Conservation (phyloP, 208 protist genomes). For the Strigomonas culicis region DNA sequence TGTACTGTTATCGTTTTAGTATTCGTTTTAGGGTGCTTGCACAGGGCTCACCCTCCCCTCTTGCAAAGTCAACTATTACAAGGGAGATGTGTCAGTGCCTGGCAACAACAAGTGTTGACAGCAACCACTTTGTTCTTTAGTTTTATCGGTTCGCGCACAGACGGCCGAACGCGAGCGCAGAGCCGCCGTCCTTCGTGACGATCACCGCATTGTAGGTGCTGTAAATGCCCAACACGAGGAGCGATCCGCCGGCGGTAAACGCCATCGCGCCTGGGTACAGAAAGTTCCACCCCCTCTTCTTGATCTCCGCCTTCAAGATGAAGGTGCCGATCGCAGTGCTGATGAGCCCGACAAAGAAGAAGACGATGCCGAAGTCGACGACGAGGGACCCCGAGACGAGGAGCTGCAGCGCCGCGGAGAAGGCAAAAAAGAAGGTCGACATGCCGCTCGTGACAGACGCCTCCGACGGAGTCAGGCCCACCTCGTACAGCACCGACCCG, state of each 20-base stretch:
- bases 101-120: no score
- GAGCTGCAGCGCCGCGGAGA: constrained; percentile 50
- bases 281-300: constrained; percentile 43
- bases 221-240: constrained; percentile 54
- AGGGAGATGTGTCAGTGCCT: no score
- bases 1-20: no score
- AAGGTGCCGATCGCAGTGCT: constrained; percentile 66
- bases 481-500: constrained; percentile 80
- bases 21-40: no score
- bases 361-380: constrained; percentile 56
- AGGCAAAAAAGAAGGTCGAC: constrained; percentile 81
- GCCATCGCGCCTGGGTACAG: constrained; percentile 62
- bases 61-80: no score
- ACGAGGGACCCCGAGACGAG: constrained; percentile 51
- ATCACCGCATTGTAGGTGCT: constrained; percentile 70
- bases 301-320: constrained; percentile 75
- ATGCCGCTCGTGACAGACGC: constrained; percentile 67
- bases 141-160: constrained; percentile 26
- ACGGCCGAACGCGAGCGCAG: constrained; percentile 46
- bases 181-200: constrained; percentile 24
- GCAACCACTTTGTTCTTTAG: no score
- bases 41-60: no score
- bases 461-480: constrained; percentile 63
- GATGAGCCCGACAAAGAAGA: constrained; percentile 46
- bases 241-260: constrained; percentile 60